phyloP scores from a whole-genome alignment of 352 stramenopile species.

The Globisporangium solare region DNA sequence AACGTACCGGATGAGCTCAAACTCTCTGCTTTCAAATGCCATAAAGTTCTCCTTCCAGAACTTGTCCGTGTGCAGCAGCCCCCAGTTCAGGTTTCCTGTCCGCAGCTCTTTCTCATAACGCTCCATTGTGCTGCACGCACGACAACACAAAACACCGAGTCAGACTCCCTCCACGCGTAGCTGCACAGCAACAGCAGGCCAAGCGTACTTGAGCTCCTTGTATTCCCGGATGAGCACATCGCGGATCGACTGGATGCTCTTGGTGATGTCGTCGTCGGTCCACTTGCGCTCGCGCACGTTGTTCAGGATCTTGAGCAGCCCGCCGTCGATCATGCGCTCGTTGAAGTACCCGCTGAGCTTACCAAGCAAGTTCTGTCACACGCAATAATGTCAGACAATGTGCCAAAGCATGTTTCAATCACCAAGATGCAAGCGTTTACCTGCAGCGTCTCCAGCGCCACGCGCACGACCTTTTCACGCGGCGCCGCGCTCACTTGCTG shows the following conservation, averaged over 20 bases:
- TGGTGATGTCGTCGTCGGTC: slow-evolving; percentile 93
- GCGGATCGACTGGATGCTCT: slow-evolving; percentile 69
- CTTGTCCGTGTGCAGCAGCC: slow-evolving; percentile 95
- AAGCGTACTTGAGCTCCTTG: slow-evolving; percentile 83
- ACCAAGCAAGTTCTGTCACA: slow-evolving; percentile 70
- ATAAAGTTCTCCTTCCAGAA: slow-evolving; percentile 99
- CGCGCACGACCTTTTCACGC: slow-evolving; percentile 96
- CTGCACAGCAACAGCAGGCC: background rate
- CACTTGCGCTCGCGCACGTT: slow-evolving; percentile 94
- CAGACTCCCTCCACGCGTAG: background rate
- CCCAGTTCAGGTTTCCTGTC: slow-evolving; percentile 94
- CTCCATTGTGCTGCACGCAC: slow-evolving; percentile 88
- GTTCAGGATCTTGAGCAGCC: slow-evolving; percentile 92
- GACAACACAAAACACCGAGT: slow-evolving; percentile 1
- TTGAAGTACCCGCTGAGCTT: slow-evolving; percentile 83
- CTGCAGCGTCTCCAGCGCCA: slow-evolving; percentile 91
- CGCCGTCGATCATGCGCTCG: slow-evolving; percentile 95
- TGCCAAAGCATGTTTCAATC: too few relatives aligned
- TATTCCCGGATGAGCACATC: slow-evolving; percentile 84
- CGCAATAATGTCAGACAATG: too few relatives aligned
- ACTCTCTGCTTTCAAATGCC: slow-evolving; percentile 96
- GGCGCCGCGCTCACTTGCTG: slow-evolving; percentile 90
- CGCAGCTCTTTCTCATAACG: slow-evolving; percentile 95
- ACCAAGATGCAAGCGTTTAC: slow-evolving; percentile 16
- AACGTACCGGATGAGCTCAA: slow-evolving; percentile 85